Evolutionary conservation across 2,329 filamentous ascomycete genomes (phyloP).

Genomic region (Paecilomyces dactylethromorphus): DNA sequence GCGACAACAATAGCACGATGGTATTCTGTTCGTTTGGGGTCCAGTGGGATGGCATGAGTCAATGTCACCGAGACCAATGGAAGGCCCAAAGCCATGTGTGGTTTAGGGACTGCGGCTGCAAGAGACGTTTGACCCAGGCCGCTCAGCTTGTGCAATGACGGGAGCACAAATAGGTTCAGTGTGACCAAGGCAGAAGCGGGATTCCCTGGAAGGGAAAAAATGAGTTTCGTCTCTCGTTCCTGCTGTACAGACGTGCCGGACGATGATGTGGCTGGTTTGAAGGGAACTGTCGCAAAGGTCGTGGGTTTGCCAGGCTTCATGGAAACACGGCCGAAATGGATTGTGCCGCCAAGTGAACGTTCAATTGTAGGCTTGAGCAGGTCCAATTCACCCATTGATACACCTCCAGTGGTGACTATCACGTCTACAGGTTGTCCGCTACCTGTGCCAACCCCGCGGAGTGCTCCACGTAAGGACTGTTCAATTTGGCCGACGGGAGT

Average conservation of each 20-base stretch:
- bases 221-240: constrained; percentile 56
- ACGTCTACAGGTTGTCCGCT: constrained; percentile 55
- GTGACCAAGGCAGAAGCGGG: constrained; percentile 90
- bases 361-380: constrained; percentile 95
- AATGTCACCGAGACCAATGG: constrained; percentile 65
- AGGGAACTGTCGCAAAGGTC: constrained; percentile 83
- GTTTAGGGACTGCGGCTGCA: background rate
- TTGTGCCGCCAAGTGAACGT: constrained; percentile 77
- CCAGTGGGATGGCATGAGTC: constrained; percentile 65
- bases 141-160: constrained; percentile 69
- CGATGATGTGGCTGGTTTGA: constrained; percentile 42
- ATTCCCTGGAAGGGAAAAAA: constrained; percentile 92
- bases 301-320: constrained; percentile 99
- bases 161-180: constrained; percentile 88
- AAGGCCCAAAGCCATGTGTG: constrained; percentile 46
- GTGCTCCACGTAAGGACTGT: constrained; percentile 64
- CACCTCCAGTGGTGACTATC: constrained; percentile 85
- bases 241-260: constrained; percentile 33
- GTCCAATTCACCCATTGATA: constrained; percentile 97
- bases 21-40: constrained; percentile 76
- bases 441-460: constrained; percentile 48
- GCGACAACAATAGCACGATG: constrained; percentile 73
- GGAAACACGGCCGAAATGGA: constrained; percentile 90
- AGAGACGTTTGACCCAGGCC: constrained; percentile 46
- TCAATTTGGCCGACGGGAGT: constrained; percentile 64